A percentile compares a stretch with the other conserved stretches of the same genome.
Evolutionary conservation across 2,329 filamentous ascomycete genomes (phyloP).

Genomic region (Penicillium vulpinum): DNA sequence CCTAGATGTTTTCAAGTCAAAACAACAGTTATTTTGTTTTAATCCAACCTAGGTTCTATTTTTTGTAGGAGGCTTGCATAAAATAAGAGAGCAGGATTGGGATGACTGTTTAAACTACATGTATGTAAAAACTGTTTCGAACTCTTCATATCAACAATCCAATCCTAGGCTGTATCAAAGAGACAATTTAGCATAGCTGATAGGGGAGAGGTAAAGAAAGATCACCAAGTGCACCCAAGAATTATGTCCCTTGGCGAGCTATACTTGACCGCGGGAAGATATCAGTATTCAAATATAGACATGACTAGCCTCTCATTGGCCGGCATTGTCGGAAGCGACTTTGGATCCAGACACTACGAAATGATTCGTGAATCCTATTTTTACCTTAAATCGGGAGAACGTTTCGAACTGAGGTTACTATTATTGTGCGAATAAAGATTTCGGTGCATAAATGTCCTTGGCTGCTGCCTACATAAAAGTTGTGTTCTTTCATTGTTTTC

Average conservation of each 20-base stretch:
- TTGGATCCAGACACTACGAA: background rate
- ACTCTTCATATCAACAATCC: background rate
- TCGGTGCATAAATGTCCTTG: background rate
- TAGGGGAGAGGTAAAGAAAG: background rate
- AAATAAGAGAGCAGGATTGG: background rate
- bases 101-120: no score
- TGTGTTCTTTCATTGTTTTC: background rate
- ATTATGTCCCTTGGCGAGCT: background rate
- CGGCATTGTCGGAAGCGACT: background rate
- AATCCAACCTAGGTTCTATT: background rate
- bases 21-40: background rate
- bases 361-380: background rate
- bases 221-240: background rate
- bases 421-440: background rate
- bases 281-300: no score
- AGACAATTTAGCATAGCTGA: background rate
- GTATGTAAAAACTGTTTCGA: background rate
- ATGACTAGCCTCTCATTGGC: background rate
- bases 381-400: no score
- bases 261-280: no score
- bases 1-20: background rate
- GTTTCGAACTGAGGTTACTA: background rate
- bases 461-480: background rate
- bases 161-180: background rate
- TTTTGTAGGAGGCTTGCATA: background rate